Evolutionary conservation across 176 grass and related monocot genomes (phyloP).

Genomic region (Ensete glaucum): DNA sequence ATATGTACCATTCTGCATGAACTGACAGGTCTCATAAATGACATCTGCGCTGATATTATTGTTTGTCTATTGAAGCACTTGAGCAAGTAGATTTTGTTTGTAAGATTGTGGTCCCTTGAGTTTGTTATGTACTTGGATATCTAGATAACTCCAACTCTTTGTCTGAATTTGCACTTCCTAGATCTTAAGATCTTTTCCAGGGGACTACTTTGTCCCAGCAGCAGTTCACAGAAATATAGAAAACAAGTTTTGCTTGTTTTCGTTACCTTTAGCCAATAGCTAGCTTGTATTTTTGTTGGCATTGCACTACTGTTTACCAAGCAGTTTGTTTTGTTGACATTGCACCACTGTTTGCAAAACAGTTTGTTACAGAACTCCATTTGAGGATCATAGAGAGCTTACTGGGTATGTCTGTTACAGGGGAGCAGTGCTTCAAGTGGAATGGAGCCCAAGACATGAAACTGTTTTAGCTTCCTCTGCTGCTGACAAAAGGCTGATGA

Average conservation of each 20-base stretch:
- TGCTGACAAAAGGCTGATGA: constrained; percentile 69
- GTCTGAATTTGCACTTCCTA: background rate
- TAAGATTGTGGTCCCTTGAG: no score
- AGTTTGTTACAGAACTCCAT: background rate
- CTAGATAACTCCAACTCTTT: no score
- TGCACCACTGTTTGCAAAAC: no score
- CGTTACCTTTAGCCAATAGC: background rate
- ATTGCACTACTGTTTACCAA: no score
- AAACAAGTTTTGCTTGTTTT: background rate
- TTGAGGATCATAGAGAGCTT: background rate
- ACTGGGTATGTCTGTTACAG: constrained; percentile 28
- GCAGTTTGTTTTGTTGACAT: no score
- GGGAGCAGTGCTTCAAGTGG: constrained; percentile 81
- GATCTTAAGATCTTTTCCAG: background rate
- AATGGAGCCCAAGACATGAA: constrained; percentile 91
- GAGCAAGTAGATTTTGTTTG: no score
- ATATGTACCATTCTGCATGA: background rate
- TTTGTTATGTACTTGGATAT: no score
- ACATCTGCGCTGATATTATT: background rate
- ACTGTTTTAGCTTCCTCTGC: constrained; percentile 74
- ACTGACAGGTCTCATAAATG: background rate
- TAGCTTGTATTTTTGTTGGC: no score
- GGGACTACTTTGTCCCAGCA: background rate
- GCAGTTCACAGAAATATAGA: background rate
- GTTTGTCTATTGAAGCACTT: background rate